phyloP scores from a whole-genome alignment of 2,329 filamentous ascomycete genomes.

The Calonectria multiphialidica region DNA sequence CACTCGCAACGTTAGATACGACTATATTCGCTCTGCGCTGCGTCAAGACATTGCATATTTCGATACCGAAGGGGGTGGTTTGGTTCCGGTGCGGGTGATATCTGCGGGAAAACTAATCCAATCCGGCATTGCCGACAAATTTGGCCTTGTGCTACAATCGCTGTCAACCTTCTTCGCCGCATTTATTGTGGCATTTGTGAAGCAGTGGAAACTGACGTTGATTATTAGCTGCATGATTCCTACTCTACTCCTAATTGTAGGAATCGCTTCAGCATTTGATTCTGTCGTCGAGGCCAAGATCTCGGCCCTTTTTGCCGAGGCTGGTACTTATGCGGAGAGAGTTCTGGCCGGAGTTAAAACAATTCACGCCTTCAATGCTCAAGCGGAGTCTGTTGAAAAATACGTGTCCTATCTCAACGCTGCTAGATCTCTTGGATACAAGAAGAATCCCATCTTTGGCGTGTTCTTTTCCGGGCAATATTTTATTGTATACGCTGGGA shows the following conservation, averaged over 20 bases:
- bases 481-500: constrained; percentile 51
- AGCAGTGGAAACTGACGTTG: constrained; percentile 55
- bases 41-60: constrained; percentile 63
- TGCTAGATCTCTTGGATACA: constrained; percentile 47
- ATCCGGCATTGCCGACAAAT: constrained; percentile 51
- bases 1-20: constrained; percentile 56
- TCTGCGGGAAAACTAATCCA: constrained; percentile 55
- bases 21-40: constrained; percentile 62
- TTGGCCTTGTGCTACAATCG: constrained; percentile 51
- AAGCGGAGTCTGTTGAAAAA: constrained; percentile 47
- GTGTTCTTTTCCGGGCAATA: constrained; percentile 51
- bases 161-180: constrained; percentile 50
- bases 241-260: constrained; percentile 36
- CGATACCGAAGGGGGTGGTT: constrained; percentile 53
- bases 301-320: constrained; percentile 45
- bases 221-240: constrained; percentile 44
- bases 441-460: constrained; percentile 50
- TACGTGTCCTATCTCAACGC: constrained; percentile 50
- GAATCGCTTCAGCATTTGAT: constrained; percentile 36
- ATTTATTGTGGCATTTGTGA: constrained; percentile 51
- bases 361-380: constrained; percentile 54
- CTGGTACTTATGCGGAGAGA: constrained; percentile 47
- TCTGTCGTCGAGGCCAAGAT: constrained; percentile 46
- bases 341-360: constrained; percentile 50
- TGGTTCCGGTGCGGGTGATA: constrained; percentile 49